phyloP scores from a whole-genome alignment of 2,329 filamentous ascomycete species.

The Colletotrichum sp. region DNA sequence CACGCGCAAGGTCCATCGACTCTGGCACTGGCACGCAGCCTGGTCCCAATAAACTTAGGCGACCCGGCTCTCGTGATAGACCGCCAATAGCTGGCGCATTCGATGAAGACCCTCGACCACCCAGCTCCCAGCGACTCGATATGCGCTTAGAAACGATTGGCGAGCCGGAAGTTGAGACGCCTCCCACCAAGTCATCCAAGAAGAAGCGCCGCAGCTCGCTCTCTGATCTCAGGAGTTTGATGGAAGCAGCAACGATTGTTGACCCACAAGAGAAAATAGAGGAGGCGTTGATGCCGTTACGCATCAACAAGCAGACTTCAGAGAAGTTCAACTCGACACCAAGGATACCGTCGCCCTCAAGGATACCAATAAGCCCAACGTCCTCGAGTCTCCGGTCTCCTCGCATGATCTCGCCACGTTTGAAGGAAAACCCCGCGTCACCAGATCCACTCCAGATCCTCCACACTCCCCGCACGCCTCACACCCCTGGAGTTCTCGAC shows the following conservation, averaged over 20 bases:
- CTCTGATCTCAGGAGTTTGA: constrained; percentile 79
- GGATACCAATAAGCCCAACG: constrained; percentile 57
- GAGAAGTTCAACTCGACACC: constrained; percentile 63
- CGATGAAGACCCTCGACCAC: constrained; percentile 61
- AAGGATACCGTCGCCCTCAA: constrained; percentile 49
- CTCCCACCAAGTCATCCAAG: constrained; percentile 49
- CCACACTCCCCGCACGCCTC: neutral
- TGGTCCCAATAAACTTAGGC: constrained; percentile 54
- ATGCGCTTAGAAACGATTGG: constrained; percentile 65
- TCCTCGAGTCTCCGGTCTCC: constrained; percentile 44
- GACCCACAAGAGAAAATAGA: constrained; percentile 40
- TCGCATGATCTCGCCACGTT: constrained; percentile 31
- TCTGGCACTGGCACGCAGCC: constrained; percentile 61
- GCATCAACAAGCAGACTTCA: constrained; percentile 58
- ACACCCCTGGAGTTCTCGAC: neutral
- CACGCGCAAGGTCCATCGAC: constrained; percentile 83
- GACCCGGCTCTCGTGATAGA: constrained; percentile 63
- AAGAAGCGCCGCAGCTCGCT: constrained; percentile 92
- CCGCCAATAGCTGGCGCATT: constrained; percentile 68
- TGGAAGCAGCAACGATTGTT: constrained; percentile 64
- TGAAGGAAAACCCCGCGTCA: constrained; percentile 52
- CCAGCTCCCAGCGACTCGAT: constrained; percentile 62
- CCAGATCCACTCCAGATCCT: constrained; percentile 9
- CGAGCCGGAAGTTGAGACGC: constrained; percentile 51
- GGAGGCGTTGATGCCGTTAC: constrained; percentile 51